Base-by-base conservation (phyloP, 2,329 filamentous ascomycete genomes). In the Aspergillus aculeatinus region DNA sequence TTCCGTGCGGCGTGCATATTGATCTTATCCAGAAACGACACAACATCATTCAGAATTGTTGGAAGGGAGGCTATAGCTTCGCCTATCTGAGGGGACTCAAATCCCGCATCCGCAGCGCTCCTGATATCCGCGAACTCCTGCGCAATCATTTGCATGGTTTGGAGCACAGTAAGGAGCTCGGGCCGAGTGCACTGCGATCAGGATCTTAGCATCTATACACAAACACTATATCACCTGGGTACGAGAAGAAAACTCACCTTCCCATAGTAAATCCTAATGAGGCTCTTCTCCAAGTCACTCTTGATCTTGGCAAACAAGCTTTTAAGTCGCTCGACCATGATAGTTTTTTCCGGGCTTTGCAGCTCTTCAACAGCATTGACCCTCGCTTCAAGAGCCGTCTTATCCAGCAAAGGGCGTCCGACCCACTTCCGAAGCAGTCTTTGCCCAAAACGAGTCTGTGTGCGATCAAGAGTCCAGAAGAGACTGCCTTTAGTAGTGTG, bases 211-310 rank as follows among this genome's bases (percentile, higher is more conserved):
- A 48, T 42, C 33, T 19, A 31, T 11, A 29, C 48, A 29, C 21
- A 19, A 11, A 39, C 48, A 57, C 14, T 16, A 14, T 14, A 2
- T 23, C 16, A 2, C 19, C 23, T 5, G 19, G 21, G 12, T 19
- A 5, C 19, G 16, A 31, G 19, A 25, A 5, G 25, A 23, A 7
- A 21, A 49, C 65, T 9, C 60, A 80, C 79, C 72, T 96, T 97
- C 53, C 93, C 92, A 76, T 99, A 99, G 80, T 98, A 99, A 60
- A 99, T 96, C 49, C 95, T 87, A 69, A 98, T 93, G 50, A 99
- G 81, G 62, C 91, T 95, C 67, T 95, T 92, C 76, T 99, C 95
- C 5, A 99, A 85, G 71, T 99, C 95, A 5, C 85, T 87, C 71
- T 84, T 91, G 62, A 89, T 88, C 60, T 83, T 89, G 27, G 82